Percentiles rank a stretch among this genome's conserved stretches.
Conservation (phyloP, 2,329 filamentous ascomycete genomes). For the Fusarium sp. region DNA sequence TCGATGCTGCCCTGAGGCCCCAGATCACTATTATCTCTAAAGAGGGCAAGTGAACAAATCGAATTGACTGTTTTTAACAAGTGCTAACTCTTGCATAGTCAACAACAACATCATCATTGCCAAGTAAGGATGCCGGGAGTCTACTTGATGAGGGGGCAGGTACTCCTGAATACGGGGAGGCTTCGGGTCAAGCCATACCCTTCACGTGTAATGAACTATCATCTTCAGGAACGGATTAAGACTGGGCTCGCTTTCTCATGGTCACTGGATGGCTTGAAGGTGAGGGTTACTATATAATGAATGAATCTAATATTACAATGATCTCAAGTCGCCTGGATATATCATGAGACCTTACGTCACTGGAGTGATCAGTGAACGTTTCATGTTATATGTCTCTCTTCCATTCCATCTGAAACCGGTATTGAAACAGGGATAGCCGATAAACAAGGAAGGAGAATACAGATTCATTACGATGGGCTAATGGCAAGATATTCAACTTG, state of each 20-base stretch:
- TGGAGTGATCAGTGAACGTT: not conserved
- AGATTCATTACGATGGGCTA: not conserved
- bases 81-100: conserved; percentile 1
- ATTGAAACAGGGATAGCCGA: too few species aligned
- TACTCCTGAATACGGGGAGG: conserved; percentile 12
- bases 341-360: not conserved
- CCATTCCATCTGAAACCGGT: too few species aligned
- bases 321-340: not conserved
- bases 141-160: conserved; percentile 18
- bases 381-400: not conserved
- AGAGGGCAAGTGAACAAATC: conserved; percentile 25
- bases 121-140: not conserved
- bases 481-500: not conserved
- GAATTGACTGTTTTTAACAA: not conserved
- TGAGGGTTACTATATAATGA: not conserved
- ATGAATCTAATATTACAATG: not conserved
- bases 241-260: not conserved
- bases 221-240: not conserved
- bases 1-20: conserved; percentile 40
- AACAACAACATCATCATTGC: conserved; percentile 7
- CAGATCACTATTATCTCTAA: conserved; percentile 44
- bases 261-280: conserved; percentile 15
- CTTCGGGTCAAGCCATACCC: conserved; percentile 15
- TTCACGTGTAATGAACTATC: conserved; percentile 6
- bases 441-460: too few species aligned